These are phyloP conservation scores for Magnusiomyces suaveolens DNA, from an alignment of 1,139 yeast species.

Conservation along the genomic window DNA sequence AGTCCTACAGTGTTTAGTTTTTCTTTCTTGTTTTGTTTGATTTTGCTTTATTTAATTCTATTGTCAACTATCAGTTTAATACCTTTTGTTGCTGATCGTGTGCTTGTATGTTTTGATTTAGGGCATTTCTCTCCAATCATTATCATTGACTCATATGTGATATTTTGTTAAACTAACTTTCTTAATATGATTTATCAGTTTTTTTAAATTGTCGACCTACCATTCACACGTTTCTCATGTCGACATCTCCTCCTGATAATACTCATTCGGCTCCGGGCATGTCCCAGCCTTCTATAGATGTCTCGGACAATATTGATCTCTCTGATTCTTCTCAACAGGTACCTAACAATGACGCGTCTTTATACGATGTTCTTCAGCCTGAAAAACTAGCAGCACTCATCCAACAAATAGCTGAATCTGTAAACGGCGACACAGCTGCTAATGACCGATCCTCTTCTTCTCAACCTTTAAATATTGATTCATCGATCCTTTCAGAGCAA, in stretches of 20 bases:
- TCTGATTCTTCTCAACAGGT: neutral
- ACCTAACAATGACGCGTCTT: neutral
- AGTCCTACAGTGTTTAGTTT: neutral
- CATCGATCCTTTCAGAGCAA: neutral
- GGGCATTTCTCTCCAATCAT: neutral
- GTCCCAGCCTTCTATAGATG: neutral
- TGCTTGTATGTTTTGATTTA: neutral
- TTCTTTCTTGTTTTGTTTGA: neutral
- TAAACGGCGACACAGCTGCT: neutral
- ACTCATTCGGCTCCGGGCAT: neutral
- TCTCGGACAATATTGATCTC: too few species aligned
- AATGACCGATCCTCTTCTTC: neutral
- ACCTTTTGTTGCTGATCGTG: neutral
- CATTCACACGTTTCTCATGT: conserved; percentile 1
- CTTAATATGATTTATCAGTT: too few species aligned
- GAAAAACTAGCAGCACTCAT: neutral
- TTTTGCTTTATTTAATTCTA: too few species aligned
- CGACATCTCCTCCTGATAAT: conserved; percentile 1
- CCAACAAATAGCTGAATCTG: conserved; percentile 1
- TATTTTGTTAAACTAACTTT: too few species aligned
- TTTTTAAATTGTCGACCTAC: neutral
- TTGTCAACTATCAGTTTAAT: too few species aligned
- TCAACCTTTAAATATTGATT: neutral
- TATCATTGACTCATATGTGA: neutral
- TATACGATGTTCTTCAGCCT: neutral